phyloP scores from a whole-genome alignment of 768 basidiomycete species.

The Pisolithus albus region DNA sequence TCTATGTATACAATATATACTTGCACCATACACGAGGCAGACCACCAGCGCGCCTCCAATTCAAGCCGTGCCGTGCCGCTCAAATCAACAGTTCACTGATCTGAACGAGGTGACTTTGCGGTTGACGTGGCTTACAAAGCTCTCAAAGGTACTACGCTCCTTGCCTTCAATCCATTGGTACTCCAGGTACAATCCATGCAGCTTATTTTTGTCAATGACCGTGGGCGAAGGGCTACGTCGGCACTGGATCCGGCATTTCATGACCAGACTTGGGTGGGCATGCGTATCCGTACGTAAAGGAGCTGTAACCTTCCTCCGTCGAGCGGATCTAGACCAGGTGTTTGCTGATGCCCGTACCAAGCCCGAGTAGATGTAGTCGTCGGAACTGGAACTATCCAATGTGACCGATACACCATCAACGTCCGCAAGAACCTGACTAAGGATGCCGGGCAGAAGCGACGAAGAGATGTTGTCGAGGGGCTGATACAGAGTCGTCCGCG shows the following conservation, averaged over 20 bases:
- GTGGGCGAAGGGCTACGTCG: conserved; percentile 6
- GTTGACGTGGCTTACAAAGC: conserved; percentile 59
- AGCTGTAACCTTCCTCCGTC: conserved; percentile 36
- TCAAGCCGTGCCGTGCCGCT: too few relatives aligned
- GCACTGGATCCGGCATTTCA: conserved; percentile 23
- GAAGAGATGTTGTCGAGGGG: conserved; percentile 16
- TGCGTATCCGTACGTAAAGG: not conserved
- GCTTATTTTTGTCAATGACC: conserved; percentile 7
- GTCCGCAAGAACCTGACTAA: conserved; percentile 28
- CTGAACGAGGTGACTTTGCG: conserved; percentile 34
- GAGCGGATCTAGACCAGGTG: conserved; percentile 66
- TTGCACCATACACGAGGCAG: too few relatives aligned
- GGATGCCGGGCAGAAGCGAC: conserved; percentile 6
- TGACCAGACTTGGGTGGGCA: conserved; percentile 6
- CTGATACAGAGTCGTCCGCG: conserved; percentile 49
- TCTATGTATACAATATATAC: too few relatives aligned
- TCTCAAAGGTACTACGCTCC: conserved; percentile 55
- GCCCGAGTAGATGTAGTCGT: conserved; percentile 19
- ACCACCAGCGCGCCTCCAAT: too few relatives aligned
- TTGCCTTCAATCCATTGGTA: conserved; percentile 60
- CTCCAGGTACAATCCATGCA: conserved; percentile 17
- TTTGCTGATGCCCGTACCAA: conserved; percentile 31
- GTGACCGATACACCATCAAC: conserved; percentile 26
- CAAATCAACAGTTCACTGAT: not conserved
- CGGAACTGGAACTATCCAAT: not conserved